phyloP scores from a whole-genome alignment of 495 filamentous ascomycete species.

The Neurospora pannonica region DNA sequence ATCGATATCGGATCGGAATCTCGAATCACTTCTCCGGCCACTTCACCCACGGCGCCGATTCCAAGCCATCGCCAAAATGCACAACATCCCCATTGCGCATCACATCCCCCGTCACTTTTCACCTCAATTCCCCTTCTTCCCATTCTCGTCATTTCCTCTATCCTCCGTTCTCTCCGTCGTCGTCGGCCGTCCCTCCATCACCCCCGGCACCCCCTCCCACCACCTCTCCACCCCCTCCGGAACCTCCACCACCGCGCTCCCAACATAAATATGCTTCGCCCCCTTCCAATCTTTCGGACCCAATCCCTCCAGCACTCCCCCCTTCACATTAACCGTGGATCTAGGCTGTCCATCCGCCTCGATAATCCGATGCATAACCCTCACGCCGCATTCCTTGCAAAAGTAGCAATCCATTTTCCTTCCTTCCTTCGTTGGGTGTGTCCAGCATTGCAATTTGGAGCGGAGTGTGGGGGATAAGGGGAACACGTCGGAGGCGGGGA shows the following conservation, averaged over 20 bases:
- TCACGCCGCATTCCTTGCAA: slow-evolving; percentile 39
- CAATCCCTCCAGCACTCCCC: slow-evolving; percentile 39
- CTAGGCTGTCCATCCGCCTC: slow-evolving; percentile 26
- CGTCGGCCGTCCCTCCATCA: too few relatives aligned
- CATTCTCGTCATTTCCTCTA: too few relatives aligned
- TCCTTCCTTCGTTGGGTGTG: slow-evolving; percentile 30
- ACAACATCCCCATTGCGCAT: background rate
- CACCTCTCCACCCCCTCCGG: slow-evolving; percentile 39
- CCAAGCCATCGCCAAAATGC: background rate
- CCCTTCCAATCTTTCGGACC: slow-evolving; percentile 12
- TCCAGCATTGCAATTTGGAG: slow-evolving; percentile 26
- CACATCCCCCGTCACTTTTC: background rate
- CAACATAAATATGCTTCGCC: slow-evolving; percentile 31
- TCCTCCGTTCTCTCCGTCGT: too few relatives aligned
- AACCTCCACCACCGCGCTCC: slow-evolving; percentile 26
- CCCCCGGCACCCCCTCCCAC: slow-evolving; percentile 13
- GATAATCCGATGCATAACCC: slow-evolving; percentile 38
- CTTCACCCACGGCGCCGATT: background rate
- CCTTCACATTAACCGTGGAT: slow-evolving; percentile 37
- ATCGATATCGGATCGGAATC: background rate
- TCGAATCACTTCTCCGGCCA: background rate
- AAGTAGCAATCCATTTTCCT: slow-evolving; percentile 43
- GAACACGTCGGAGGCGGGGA: slow-evolving; percentile 34
- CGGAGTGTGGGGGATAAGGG: slow-evolving; percentile 31
- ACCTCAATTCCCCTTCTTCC: too few relatives aligned